Base-by-base conservation (phyloP, 2,329 filamentous ascomycete species). In the Monosporascus ibericus region DNA sequence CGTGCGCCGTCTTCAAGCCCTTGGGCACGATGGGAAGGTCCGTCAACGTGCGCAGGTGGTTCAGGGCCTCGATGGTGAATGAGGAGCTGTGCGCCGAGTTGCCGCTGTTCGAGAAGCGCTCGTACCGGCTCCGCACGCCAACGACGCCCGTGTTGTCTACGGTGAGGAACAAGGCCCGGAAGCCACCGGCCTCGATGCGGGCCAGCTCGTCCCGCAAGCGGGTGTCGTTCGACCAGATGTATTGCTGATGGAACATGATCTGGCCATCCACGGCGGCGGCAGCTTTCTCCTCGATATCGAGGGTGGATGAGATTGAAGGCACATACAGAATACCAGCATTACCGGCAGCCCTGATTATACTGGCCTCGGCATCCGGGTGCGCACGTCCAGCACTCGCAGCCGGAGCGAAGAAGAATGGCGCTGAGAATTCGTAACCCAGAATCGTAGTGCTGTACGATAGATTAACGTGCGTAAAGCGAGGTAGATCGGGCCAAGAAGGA, bases 361-460 rank as follows among this genome's bases (percentile, higher is more conserved):
- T 77, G 7, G 72, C 58, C 65, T 82, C 78, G 22, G 68, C 78
- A 9, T 74, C 69, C 0, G 67, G 62, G 55, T 80, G 70, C 7
- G 63, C 77, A 49, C 74, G 72, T 27, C 65, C 72, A 18, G 67
- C 77, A 6, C 70, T 68, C 25, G 77, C 75, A 9, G 72, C 74
- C 5, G 78, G 77, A 52, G 70, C 71, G 61, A 81, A 80, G 68
- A 76, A 81, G 68, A 81, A 75, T n/a, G 78, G 78, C 0, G 73
- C 71, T 1, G 72, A 76, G 64, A 79, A 77, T 65, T 79, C 76
- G 66, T 78, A 68, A 34, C 78, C 78, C 36, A 81, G 66, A 50
- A 81, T 75, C 18, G 71, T 77, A 5, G 77, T 79, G 17, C 70
- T 71, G 48, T 42, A 8, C 17, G 18, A 18, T 17, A 20, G 18